Evolutionary conservation across 2,329 filamentous ascomycete genomes (phyloP).

Genomic region (Herpotrichia juniperi): DNA sequence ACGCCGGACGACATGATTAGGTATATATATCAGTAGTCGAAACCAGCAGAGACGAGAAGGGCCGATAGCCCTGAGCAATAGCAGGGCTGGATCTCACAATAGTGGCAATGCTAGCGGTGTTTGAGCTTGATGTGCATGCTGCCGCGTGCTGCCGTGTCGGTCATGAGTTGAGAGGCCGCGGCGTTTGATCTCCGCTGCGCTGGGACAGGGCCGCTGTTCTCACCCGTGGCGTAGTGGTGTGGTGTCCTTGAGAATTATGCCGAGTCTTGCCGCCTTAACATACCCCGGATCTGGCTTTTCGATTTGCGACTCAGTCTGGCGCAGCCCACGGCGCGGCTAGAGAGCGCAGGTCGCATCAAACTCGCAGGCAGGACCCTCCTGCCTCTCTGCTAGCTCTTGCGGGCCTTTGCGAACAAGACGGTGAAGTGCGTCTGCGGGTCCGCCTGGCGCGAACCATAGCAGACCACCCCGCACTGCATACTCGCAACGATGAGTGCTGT

Average conservation of each 20-base stretch:
- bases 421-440: slow-evolving; percentile 24
- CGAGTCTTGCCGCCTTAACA: background rate
- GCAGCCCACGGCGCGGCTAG: slow-evolving; percentile 20
- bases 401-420: slow-evolving; percentile 29
- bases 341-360: slow-evolving; percentile 26
- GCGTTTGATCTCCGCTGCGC: too few relatives aligned
- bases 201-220: background rate
- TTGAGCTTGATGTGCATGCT: slow-evolving; percentile 1
- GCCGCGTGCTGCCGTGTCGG: background rate
- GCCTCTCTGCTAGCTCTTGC: slow-evolving; percentile 18
- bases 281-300: slow-evolving; percentile 35
- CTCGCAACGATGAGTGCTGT: background rate
- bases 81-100: slow-evolving; percentile 25
- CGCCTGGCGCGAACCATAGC: slow-evolving; percentile 41
- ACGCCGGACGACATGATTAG: slow-evolving; percentile 23
- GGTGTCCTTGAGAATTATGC: background rate
- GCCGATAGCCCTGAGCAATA: slow-evolving; percentile 19
- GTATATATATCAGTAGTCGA: slow-evolving; percentile 15
- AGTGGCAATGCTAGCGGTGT: slow-evolving; percentile 36
- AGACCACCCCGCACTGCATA: slow-evolving; percentile 38
- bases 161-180: background rate
- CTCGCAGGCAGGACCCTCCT: background rate
- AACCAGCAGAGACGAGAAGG: slow-evolving; percentile 25
- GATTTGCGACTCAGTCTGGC: slow-evolving; percentile 36
- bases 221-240: too few relatives aligned